A percentile compares a stretch with the other conserved stretches of the same genome.
phyloP scores from a whole-genome alignment of 805 yeast genomes.

The Ogataea glucozyma region DNA sequence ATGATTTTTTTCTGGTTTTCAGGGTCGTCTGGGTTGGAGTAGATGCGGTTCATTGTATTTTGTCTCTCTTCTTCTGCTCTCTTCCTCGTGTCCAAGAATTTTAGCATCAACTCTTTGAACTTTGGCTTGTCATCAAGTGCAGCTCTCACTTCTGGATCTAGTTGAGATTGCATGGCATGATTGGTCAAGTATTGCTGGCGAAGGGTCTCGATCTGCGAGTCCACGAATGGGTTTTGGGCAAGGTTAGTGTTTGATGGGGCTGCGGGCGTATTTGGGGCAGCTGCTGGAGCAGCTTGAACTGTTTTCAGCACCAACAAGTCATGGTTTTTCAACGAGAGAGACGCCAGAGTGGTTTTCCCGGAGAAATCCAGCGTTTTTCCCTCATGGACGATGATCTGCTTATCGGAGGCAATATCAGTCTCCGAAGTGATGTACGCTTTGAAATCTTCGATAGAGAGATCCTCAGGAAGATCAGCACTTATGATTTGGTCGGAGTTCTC shows the following conservation, averaged over 20 bases:
- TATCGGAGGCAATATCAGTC: conserved; percentile 48
- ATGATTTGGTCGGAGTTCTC: conserved; percentile 50
- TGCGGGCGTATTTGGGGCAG: conserved; percentile 28
- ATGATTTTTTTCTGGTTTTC: conserved; percentile 64
- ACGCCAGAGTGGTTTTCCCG: conserved; percentile 42
- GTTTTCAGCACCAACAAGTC: conserved; percentile 54
- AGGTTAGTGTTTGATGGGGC: conserved; percentile 1
- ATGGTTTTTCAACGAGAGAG: conserved; percentile 52
- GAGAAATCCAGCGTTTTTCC: conserved; percentile 39
- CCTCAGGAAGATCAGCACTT: conserved; percentile 63
- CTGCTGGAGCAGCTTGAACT: conserved; percentile 28
- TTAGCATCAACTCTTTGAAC: conserved; percentile 37
- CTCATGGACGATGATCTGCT: conserved; percentile 52
- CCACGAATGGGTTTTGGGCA: conserved; percentile 17
- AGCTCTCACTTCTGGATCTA: conserved; percentile 30
- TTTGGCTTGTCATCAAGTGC: conserved; percentile 22
- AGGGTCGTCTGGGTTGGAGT: conserved; percentile 69
- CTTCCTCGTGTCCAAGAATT: conserved; percentile 32
- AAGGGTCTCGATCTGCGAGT: conserved; percentile 45
- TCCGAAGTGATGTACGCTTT: conserved; percentile 74
- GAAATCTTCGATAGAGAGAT: conserved; percentile 65
- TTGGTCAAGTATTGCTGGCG: conserved; percentile 51
- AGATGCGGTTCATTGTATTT: conserved; percentile 50
- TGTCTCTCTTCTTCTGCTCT: conserved; percentile 15
- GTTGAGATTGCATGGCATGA: conserved; percentile 31